Base-by-base conservation (phyloP, 1,139 yeast species). In the Diutina scorzettiae region DNA sequence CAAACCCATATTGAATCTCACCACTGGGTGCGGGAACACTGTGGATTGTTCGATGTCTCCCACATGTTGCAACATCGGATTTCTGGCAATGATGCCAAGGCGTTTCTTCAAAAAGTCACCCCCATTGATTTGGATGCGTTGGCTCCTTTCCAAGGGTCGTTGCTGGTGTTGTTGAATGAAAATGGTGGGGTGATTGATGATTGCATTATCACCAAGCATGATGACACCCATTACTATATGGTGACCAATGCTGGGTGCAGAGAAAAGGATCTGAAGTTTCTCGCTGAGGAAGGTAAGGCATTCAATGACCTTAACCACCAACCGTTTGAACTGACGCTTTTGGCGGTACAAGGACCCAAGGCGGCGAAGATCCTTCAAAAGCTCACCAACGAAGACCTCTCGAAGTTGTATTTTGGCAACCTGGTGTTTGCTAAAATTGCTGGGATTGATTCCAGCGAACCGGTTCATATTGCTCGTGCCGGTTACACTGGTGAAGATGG, bases 401-500 rank as follows among this genome's bases (percentile, higher is more conserved):
- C 69, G 19, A 64, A 69, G 45, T 66, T 91, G 47, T 76, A 73
- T 50, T 91, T 91, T 56, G 97, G 97, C 42, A 71, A 76, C 49
- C 72, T 93, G 31, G 71, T 71, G 37, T 73, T 66, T 51, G 64
- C 81, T 41, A 67, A 66, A 40, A 58, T 85, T 42, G 53, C 59
- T 37, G 64, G 71, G 3, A 60, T 71, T 21, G 60, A 68, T 30
- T 52, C 62, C 7, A 57, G 60, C 17, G 59, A 61, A 14, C 19
- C 19, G 39, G 63, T 83, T 46, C 95, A 86, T 55, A 71, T 85
- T 27, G 86, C 96, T 8, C 80, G 98, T 61, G 85, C 95, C 23
- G 98, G 98, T 1, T 91, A 91, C 65, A 91, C 98, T 4, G 98
- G 98, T 25, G 98, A 91, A 62, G 98, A 91, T 58, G 98, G 98